Evolutionary conservation across 345 rosid species (phyloP).

Genomic region (Moricandia arvensis): DNA sequence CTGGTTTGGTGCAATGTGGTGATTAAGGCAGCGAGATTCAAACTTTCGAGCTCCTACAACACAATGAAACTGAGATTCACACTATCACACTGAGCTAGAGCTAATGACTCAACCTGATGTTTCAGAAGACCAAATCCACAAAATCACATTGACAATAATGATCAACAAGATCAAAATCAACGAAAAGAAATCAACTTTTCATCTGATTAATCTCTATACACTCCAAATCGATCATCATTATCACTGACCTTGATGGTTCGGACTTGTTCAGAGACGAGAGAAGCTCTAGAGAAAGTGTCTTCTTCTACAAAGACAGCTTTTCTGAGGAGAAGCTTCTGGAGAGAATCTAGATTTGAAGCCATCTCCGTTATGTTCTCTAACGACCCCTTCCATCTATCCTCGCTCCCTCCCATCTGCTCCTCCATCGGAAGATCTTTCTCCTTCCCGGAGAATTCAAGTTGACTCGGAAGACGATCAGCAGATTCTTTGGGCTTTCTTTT

Average conservation of each 20-base stretch:
- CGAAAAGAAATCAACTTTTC: too few species aligned
- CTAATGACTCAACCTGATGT: neutral
- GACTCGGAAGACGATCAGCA: neutral
- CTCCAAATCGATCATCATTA: neutral
- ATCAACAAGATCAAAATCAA: too few species aligned
- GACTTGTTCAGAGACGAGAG: conserved; percentile 87
- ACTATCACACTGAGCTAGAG: too few species aligned
- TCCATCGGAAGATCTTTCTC: conserved; percentile 40
- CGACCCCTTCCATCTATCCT: conserved; percentile 92
- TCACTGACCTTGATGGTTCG: conserved; percentile 76
- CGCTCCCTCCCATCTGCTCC: conserved; percentile 66
- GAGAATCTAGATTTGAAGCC: neutral
- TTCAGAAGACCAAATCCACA: conserved; percentile 8
- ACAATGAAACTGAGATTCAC: neutral
- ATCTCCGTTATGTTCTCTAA: conserved; percentile 17
- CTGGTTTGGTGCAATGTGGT: neutral
- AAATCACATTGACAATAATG: neutral
- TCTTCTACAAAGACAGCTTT: conserved; percentile 96
- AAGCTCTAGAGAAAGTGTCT: conserved; percentile 81
- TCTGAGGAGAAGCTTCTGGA: conserved; percentile 58
- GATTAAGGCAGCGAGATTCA: neutral
- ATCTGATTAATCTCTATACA: neutral
- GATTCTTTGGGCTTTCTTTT: neutral
- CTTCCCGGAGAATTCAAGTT: neutral
- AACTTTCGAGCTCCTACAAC: neutral